These are phyloP conservation scores for Mycena pura DNA, from an alignment of 768 basidiomycete species.

Conservation along the genomic window DNA sequence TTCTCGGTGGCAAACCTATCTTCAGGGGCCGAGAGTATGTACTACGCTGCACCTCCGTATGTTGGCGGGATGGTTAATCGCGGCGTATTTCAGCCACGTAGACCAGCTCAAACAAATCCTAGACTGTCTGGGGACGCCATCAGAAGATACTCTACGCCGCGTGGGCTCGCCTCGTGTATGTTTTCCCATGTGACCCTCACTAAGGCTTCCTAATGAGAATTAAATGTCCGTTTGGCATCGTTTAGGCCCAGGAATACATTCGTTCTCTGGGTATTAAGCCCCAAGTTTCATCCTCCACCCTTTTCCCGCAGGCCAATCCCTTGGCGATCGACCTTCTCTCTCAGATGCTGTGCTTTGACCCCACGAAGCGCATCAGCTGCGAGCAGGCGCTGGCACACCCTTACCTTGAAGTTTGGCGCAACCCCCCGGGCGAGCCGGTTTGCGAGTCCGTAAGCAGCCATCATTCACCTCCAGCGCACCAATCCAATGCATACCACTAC, in stretches of 20 bases:
- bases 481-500: constrained; percentile 14
- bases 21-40: constrained; percentile 97
- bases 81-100: constrained; percentile 79
- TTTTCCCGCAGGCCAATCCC: constrained; percentile 95
- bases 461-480: background rate
- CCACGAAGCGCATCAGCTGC: constrained; percentile 94
- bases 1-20: constrained; percentile 92
- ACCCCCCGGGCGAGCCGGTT: constrained; percentile 90
- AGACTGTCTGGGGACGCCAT: constrained; percentile 97
- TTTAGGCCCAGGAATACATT: constrained; percentile 95
- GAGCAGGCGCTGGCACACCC: constrained; percentile 95
- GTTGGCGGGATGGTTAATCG: constrained; percentile 8
- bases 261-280: constrained; percentile 97
- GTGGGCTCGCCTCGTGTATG: constrained; percentile 93
- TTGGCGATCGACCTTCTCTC: constrained; percentile 91
- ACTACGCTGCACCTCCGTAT: background rate
- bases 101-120: constrained; percentile 98
- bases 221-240: constrained; percentile 10
- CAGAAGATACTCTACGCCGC: constrained; percentile 93
- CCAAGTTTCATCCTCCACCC: constrained; percentile 86
- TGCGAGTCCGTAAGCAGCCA: constrained; percentile 70
- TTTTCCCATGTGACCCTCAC: constrained; percentile 14
- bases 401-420: constrained; percentile 96
- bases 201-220: background rate
- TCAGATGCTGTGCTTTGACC: constrained; percentile 94